A percentile compares a stretch with the other conserved stretches of the same genome.
phyloP scores from a whole-genome alignment of 2,329 filamentous ascomycete genomes.

The Tolypocladium pustulatum region DNA sequence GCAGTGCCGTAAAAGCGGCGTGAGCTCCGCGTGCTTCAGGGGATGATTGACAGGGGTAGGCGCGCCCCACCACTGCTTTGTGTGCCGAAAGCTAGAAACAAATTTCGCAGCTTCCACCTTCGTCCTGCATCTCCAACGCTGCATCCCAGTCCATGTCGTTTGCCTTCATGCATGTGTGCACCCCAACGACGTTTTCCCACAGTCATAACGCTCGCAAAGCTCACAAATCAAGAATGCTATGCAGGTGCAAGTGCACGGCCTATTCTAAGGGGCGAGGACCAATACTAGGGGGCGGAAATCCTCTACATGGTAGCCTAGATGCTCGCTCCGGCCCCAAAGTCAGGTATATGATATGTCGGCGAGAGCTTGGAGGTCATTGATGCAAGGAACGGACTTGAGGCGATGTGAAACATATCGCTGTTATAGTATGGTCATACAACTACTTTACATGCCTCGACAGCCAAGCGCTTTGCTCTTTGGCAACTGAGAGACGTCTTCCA shows the following conservation, averaged over 20 bases:
- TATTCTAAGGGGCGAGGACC: not conserved
- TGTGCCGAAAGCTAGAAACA: not conserved
- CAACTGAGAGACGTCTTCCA: conserved; percentile 52
- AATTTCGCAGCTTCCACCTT: not conserved
- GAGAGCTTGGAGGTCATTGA: not conserved
- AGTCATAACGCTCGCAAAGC: not conserved
- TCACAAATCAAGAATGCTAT: not conserved
- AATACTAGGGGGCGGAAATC: not conserved
- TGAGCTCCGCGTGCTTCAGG: not conserved
- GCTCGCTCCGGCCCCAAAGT: not conserved
- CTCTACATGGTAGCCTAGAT: not conserved
- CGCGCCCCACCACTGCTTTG: not conserved
- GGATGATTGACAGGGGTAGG: not conserved
- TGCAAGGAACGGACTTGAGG: not conserved
- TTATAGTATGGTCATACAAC: not conserved
- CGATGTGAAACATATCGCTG: not conserved
- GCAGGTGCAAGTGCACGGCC: not conserved
- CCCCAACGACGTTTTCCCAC: not conserved
- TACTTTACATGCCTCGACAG: conserved; percentile 40
- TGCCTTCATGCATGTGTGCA: not conserved
- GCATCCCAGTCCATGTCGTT: not conserved
- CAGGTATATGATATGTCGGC: not conserved
- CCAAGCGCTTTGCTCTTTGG: conserved; percentile 40
- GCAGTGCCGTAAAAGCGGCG: not conserved
- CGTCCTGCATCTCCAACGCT: not conserved